These are phyloP conservation scores for Crucihimalaya himalaica DNA, from an alignment of 345 rosid species.

Conservation along the genomic window DNA sequence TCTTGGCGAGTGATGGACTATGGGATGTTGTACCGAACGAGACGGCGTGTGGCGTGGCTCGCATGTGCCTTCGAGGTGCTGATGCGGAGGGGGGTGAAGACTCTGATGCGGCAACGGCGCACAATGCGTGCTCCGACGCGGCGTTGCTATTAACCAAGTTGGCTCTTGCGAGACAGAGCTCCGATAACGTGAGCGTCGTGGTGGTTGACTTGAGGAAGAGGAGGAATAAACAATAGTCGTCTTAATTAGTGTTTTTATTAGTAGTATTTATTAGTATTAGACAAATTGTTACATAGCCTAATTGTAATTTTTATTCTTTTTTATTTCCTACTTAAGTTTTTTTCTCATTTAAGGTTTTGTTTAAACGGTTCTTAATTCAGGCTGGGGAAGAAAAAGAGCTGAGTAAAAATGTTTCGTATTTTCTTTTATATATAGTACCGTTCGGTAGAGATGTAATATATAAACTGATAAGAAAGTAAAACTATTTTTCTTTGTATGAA, in stretches of 20 bases:
- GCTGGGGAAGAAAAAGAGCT: constrained; percentile 24
- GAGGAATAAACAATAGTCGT: constrained; percentile 8
- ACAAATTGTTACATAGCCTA: constrained; percentile 36
- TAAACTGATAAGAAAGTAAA: no score
- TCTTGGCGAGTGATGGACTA: constrained; percentile 81
- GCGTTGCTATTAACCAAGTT: constrained; percentile 68
- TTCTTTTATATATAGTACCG: background rate
- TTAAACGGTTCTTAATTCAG: constrained; percentile 16
- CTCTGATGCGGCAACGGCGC: constrained; percentile 28
- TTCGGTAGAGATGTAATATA: background rate
- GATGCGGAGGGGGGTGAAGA: background rate
- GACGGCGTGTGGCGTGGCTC: constrained; percentile 74
- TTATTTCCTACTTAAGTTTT: background rate
- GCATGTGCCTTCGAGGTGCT: constrained; percentile 57
- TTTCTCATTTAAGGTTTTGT: background rate
- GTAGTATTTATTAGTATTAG: constrained; percentile 19
- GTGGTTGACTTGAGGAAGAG: constrained; percentile 72
- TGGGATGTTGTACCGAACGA: constrained; percentile 97
- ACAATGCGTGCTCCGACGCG: constrained; percentile 76
- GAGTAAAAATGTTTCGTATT: background rate
- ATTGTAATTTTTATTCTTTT: constrained; percentile 30
- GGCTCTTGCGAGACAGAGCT: constrained; percentile 77
- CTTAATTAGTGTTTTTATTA: background rate
- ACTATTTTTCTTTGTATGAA: no score
- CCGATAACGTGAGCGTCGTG: constrained; percentile 90